Evolutionary conservation across 371 early-diverging fungal genomes (phyloP).

Genomic region (Mucor lusitanicus): DNA sequence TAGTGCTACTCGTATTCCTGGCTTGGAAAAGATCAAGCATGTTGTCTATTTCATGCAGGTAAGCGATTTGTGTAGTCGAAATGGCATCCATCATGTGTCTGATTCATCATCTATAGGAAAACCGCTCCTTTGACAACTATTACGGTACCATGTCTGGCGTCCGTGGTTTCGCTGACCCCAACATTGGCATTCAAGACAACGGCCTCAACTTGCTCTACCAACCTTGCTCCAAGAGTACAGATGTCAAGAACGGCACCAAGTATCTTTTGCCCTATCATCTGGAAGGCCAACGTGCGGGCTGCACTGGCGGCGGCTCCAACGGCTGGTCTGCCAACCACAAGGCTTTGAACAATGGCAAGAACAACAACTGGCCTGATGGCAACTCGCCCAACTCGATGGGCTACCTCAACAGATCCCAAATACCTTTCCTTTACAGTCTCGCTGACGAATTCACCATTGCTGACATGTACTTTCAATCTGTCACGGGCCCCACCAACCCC

Average conservation of each 20-base stretch:
- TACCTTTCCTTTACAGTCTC: constrained; percentile 28
- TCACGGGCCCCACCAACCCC: constrained; percentile 28
- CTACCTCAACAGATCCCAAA: constrained; percentile 24
- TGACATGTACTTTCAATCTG: constrained; percentile 34
- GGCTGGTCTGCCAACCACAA: constrained; percentile 19
- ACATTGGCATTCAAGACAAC: constrained; percentile 28
- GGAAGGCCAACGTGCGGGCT: constrained; percentile 27
- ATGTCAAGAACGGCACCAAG: constrained; percentile 25
- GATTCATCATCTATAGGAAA: constrained; percentile 10
- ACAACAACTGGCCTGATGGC: constrained; percentile 33
- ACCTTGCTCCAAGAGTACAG: constrained; percentile 20
- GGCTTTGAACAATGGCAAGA: constrained; percentile 25
- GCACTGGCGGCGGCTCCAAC: constrained; percentile 18
- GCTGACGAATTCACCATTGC: constrained; percentile 33
- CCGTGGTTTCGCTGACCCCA: constrained; percentile 21
- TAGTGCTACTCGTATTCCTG: constrained; percentile 1
- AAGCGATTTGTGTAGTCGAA: background rate
- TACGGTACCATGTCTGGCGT: constrained; percentile 31
- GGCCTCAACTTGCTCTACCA: constrained; percentile 31
- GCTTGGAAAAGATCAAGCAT: constrained; percentile 30
- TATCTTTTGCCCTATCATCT: constrained; percentile 29
- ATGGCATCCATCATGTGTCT: background rate
- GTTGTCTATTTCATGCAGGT: constrained; percentile 35
- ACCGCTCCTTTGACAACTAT: constrained; percentile 18
- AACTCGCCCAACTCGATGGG: constrained; percentile 31